Conservation (phyloP, 768 basidiomycete genomes). For the Megacollybia marginata region DNA sequence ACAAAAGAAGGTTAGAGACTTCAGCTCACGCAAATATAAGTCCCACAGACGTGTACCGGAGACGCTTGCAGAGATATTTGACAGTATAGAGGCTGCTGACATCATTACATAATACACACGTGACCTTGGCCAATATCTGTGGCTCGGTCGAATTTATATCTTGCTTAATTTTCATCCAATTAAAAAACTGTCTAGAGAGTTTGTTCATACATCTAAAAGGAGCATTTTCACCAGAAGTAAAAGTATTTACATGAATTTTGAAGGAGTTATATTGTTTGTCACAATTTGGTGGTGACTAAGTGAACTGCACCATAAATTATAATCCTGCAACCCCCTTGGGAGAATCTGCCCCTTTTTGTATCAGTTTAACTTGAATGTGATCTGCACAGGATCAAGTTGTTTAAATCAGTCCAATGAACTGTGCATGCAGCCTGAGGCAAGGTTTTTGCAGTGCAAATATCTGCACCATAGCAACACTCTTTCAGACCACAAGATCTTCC, state of each 20-base stretch:
- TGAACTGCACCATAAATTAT: conserved; percentile 12
- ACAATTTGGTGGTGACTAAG: too few species aligned
- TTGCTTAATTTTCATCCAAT: conserved; percentile 2
- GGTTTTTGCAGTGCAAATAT: too few species aligned
- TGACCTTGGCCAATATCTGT: not conserved
- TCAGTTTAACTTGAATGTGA: too few species aligned
- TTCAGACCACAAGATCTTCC: too few species aligned
- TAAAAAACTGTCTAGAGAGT: not conserved
- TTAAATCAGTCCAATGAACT: too few species aligned
- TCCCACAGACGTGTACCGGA: conserved; percentile 5
- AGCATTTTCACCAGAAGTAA: conserved; percentile 4
- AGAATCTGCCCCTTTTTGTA: too few species aligned
- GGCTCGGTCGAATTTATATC: conserved; percentile 1
- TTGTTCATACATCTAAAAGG: conserved; percentile 4
- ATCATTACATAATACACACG: not conserved
- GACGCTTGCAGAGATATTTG: not conserved
- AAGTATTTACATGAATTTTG: not conserved
- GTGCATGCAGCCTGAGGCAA: too few species aligned
- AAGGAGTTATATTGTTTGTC: conserved; percentile 1
- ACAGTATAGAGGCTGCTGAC: not conserved
- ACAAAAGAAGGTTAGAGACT: conserved; percentile 8
- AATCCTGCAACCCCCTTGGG: too few species aligned
- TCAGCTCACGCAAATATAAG: conserved; percentile 11
- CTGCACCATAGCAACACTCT: too few species aligned
- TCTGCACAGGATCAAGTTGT: too few species aligned